Evolutionary conservation across 352 stramenopile species (phyloP).

Genomic region (Phytophthora crassamura): DNA sequence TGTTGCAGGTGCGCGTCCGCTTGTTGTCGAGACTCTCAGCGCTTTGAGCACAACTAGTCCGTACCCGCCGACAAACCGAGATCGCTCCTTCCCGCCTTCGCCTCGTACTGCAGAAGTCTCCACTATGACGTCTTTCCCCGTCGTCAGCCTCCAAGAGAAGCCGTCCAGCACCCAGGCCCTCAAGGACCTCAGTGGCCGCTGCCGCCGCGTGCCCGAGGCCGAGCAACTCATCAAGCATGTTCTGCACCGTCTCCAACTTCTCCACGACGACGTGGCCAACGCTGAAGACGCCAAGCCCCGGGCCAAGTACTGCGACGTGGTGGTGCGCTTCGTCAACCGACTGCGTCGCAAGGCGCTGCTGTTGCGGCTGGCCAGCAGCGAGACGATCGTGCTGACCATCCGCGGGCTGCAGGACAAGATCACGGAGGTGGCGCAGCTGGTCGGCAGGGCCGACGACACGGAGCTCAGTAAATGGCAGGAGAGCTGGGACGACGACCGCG

Average conservation of each 20-base stretch:
- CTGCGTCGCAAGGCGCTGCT: constrained; percentile 27
- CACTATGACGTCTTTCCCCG: no score
- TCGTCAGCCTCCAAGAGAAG: constrained; percentile 7
- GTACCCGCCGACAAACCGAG: no score
- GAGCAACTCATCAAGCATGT: background rate
- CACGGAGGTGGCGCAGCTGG: constrained; percentile 8
- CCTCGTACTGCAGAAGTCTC: no score
- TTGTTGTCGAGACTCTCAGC: no score
- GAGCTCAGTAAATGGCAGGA: constrained; percentile 13
- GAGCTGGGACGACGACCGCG: constrained; percentile 3
- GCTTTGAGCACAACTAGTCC: no score
- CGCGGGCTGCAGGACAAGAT: constrained; percentile 21
- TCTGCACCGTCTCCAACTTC: constrained; percentile 11
- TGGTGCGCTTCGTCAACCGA: constrained; percentile 18
- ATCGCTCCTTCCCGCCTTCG: no score
- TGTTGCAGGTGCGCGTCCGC: no score
- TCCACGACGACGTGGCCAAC: constrained; percentile 11
- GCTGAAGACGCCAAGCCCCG: no score
- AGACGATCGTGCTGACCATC: constrained; percentile 15
- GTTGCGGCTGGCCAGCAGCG: constrained; percentile 26
- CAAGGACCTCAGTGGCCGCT: constrained; percentile 6
- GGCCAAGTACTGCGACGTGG: constrained; percentile 2
- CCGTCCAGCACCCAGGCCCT: constrained; percentile 10
- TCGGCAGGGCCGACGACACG: background rate
- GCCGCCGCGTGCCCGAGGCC: constrained; percentile 24